Evolutionary conservation across 2,329 filamentous ascomycete species (phyloP), one percentile per base, ranked within the genome.

Genomic region (Cryphonectria nitschkei): DNA sequence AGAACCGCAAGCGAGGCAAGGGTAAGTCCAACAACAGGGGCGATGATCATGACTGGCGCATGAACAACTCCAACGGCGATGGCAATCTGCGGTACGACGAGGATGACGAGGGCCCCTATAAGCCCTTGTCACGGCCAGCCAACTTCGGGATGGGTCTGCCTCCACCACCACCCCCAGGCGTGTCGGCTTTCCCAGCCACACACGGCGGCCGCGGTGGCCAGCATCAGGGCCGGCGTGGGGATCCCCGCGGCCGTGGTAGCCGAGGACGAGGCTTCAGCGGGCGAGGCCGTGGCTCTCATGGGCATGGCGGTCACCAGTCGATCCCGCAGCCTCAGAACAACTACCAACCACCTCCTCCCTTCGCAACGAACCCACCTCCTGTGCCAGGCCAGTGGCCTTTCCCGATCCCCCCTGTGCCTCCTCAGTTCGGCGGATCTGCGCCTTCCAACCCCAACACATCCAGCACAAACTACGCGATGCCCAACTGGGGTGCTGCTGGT

Each of bases 61-160:
- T 73, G 70, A 61, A 73, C 72, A 77, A 78, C 56, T 73, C 78
- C 66, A 78, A 81, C 70, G 80, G 77, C 22, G 74, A 80, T 37
- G 78, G 78, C 32, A 85, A 85, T 46, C 82, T 92, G 56, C 89
- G 88, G 76, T 93, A 93, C 75, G 91, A 92, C 71, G 90, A 94
- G 69, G 86, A 87, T 39, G 87, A 90, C 1, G 89, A 91, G 72
- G 90, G 90, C 0, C 88, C 89, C 0, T 95, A 95, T 78, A 91
- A 89, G 73, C 91, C 92, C 6, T 84, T 95, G 26, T 81, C 90
- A 29, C 85, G 93, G 26, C 93, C 93, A 1, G 84, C 87, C 26
- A 90, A 90, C 65, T 89, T 91, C 71, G 87, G 85, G 7, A 82
- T 82, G 71, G 84, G 82, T 0, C 77, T 74, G 80, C 85, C 76